Conservation (phyloP, 2,329 filamentous ascomycete species). For the Huntiella omanensis region DNA sequence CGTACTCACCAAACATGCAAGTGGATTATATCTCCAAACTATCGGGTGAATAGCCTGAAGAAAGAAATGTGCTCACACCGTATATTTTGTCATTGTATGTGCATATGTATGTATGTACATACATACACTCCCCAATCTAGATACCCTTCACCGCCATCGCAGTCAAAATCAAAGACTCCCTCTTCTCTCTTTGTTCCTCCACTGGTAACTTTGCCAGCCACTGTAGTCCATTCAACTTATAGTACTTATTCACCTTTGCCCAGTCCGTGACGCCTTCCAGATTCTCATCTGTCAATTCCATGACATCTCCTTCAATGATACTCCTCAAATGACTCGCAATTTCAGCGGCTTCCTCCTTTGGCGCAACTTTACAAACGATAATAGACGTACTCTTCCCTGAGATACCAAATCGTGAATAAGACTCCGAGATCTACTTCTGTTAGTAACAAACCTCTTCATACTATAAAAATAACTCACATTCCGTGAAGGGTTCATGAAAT, state of each 20-base stretch:
- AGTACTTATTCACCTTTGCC: constrained; percentile 59
- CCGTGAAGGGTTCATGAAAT: constrained; percentile 60
- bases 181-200: constrained; percentile 28
- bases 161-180: constrained; percentile 53
- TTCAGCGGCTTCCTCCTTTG: constrained; percentile 20
- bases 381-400: constrained; percentile 49
- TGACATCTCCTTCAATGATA: constrained; percentile 40
- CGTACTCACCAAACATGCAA: too few relatives aligned
- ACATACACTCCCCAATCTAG: not conserved
- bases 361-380: constrained; percentile 63
- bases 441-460: constrained; percentile 1
- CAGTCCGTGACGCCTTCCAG: constrained; percentile 43
- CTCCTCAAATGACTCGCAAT: constrained; percentile 39
- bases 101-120: too few relatives aligned
- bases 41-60: too few relatives aligned
- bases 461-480: constrained; percentile 37
- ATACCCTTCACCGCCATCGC: constrained; percentile 57
- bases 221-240: constrained; percentile 54
- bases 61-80: too few relatives aligned
- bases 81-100: too few relatives aligned
- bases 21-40: too few relatives aligned
- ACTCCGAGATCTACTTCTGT: constrained; percentile 56
- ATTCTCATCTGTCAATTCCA: constrained; percentile 43
- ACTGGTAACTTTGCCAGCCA: constrained; percentile 29
- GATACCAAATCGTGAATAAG: constrained; percentile 78